Evolutionary conservation across 371 early-diverging fungal genomes (phyloP), one percentile per base, ranked within the genome.

Genomic region (Enteropsectra breve): DNA sequence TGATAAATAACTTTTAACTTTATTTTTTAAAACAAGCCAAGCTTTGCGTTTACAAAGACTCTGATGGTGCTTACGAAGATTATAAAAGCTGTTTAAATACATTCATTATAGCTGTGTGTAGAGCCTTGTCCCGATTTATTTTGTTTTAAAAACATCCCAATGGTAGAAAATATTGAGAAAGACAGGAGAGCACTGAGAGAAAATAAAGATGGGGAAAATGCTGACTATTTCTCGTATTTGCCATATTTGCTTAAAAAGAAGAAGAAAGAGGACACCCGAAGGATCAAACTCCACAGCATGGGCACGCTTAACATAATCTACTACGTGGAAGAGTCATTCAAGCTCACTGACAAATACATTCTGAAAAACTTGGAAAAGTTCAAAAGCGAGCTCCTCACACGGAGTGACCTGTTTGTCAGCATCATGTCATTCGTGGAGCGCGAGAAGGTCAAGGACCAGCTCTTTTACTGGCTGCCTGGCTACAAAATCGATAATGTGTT

Each of bases 381-480:
- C 23, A 38, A 47, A 53, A 43, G 40, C 11, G 71, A 70, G 52
- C 47, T 70, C 18, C 0, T 4, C 1, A 52, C 5, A 21, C 38
- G 71, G 30, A 34, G 55, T 0, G 73, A 68, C 33, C 45, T 72
- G 26, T 72, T 72, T 55, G 57, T 23, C 15, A 21, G 34, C 28
- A 30, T 61, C 1, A 2, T 68, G 23, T 34, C 59, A 29, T 63
- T 63, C 30, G 6, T 68, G 3, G 55, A 68, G 21, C 61, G 45
- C 11, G 49, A 47, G 37, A 36, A 56, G n/a, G 55, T 68, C 26
- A 33, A 60, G 26, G 64, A 59, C 21, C 65, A 69, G 29, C 63
- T 72, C 15, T 68, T 57, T 43, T 72, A 53, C 38, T 72, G 73
- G 73, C 26, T 48, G 46, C 73, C 73, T 24, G 68, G 68, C 30